These are phyloP conservation scores for Digitaria exilis DNA, from an alignment of 202 grass and related monocot genomes.

Conservation along the genomic window DNA sequence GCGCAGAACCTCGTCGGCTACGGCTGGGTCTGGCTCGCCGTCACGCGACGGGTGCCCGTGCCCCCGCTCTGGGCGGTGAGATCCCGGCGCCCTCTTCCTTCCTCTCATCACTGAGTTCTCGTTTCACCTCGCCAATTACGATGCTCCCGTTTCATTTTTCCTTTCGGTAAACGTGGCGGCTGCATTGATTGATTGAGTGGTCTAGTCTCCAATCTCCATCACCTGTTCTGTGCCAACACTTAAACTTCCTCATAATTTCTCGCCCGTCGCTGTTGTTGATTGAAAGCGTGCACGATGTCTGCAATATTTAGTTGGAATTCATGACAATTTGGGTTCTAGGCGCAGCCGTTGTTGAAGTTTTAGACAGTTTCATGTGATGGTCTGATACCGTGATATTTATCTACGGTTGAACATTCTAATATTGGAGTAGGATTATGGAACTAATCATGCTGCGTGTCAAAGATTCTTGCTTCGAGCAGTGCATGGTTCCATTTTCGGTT, in stretches of 20 bases:
- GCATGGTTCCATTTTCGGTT: neutral
- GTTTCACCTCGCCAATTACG: neutral
- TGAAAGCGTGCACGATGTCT: conserved; percentile 44
- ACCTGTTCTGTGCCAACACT: neutral
- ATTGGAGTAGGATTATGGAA: neutral
- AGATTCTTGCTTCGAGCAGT: neutral
- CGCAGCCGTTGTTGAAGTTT: conserved; percentile 4
- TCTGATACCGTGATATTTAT: neutral
- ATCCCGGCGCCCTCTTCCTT: neutral
- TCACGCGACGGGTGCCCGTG: conserved; percentile 53
- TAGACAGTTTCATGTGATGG: neutral
- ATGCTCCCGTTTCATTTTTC: neutral
- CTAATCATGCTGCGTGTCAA: neutral
- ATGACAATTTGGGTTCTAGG: neutral
- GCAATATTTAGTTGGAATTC: neutral
- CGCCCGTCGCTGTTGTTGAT: neutral
- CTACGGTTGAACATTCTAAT: neutral
- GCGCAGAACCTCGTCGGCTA: conserved; percentile 82
- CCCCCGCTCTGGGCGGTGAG: conserved; percentile 85
- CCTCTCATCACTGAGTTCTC: neutral
- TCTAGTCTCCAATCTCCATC: no score
- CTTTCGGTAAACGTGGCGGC: neutral
- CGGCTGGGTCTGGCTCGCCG: conserved; percentile 87
- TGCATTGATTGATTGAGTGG: conserved; percentile 1
- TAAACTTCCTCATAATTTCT: neutral